These are phyloP conservation scores for Plasmopara muralis DNA, from an alignment of 352 stramenopile genomes.

Conservation along the genomic window DNA sequence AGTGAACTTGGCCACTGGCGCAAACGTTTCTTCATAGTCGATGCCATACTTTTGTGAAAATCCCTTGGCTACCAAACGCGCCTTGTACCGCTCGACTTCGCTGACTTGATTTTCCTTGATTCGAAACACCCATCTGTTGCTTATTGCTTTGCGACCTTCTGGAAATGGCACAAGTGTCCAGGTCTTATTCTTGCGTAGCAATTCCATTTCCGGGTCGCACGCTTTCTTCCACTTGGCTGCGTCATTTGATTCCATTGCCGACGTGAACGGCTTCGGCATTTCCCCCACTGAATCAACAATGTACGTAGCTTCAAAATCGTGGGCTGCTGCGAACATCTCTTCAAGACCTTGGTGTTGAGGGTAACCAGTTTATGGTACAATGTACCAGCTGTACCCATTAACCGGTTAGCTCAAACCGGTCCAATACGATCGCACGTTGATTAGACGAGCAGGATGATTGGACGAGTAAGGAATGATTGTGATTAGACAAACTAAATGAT, in stretches of 20 bases:
- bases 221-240: neutral
- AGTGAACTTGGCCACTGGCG: neutral
- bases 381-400: too few species aligned
- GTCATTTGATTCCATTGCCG: neutral
- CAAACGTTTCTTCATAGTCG: neutral
- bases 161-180: neutral
- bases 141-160: neutral
- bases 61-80: neutral
- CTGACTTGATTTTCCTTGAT: neutral
- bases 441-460: too few species aligned
- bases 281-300: neutral
- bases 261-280: neutral
- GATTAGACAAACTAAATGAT: too few species aligned
- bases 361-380: too few species aligned
- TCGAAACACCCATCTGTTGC: neutral
- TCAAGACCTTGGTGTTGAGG: too few species aligned
- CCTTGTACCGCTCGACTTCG: neutral
- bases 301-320: too few species aligned
- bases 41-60: neutral
- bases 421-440: too few species aligned
- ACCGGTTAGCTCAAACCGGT: too few species aligned
- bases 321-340: too few species aligned
- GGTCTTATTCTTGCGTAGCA: too few species aligned
- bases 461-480: too few species aligned
- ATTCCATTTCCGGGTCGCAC: neutral